Base-by-base conservation (phyloP, 768 basidiomycete species). In the Neoboletus brunneissimus region DNA sequence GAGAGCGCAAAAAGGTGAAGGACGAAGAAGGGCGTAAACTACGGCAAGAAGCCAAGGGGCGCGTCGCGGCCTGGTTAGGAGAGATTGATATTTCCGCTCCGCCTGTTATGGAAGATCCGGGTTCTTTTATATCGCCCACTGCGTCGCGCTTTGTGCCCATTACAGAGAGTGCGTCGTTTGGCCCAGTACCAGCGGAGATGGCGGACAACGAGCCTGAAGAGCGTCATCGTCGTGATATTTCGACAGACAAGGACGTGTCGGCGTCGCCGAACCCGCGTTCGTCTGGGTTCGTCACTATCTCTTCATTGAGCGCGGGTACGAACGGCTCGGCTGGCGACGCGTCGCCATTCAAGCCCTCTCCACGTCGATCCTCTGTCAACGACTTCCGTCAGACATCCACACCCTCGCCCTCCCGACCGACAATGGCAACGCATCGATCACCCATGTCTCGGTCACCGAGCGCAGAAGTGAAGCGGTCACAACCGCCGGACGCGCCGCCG, bases 51-150 rank as follows among this genome's bases (percentile, higher is more conserved):
- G 83, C 84, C 11, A 87, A 87, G 57, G 88, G 88, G 8, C 75
- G 87, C 23, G 84, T 92, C n/a, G 79, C 89, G 10, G 88, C 85
- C 9, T 92, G 89, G 89, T 63, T 92, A 56, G 89, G 86, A 29
- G 77, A 73, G 10, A 83, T 91, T 47, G 85, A 86, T 50, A 76
- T 81, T 5, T 81, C 79, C 41, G 75, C 73, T 5, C 82, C 84
- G 2, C 79, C 79, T 49, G 54, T 51, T 22, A 71, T 79, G 53
- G 80, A 85, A 34, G 68, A 74, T 25, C 54, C 60, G 12, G 38
- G 52, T 10, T 72, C 76, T 5, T 58, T 64, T 40, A 73, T 78
- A 32, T 75, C 78, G 15, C 66, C 72, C 25, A 47, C 55, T 3
- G 23, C 56, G 18, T 68, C 69, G 37, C 71, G 57, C 38, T 71